These are phyloP conservation scores for Podaxis carcinomalis DNA, from an alignment of 768 basidiomycete genomes.

Conservation along the genomic window DNA sequence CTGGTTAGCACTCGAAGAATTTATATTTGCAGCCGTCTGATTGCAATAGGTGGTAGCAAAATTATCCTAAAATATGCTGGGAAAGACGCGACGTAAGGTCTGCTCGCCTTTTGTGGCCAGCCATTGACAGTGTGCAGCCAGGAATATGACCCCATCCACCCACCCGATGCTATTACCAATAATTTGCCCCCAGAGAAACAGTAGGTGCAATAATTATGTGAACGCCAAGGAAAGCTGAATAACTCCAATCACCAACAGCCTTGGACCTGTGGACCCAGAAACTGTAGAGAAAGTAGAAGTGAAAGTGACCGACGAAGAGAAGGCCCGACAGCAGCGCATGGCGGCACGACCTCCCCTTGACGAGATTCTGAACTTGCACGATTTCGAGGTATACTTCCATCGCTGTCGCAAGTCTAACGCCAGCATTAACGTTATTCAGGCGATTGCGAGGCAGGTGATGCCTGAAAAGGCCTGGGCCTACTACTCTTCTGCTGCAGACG, in stretches of 20 bases:
- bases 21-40: neutral
- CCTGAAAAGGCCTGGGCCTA: constrained; percentile 92
- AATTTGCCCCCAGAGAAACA: constrained; percentile 85
- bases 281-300: constrained; percentile 63
- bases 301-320: constrained; percentile 66
- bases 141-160: constrained; percentile 89
- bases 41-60: constrained; percentile 62
- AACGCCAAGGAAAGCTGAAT: neutral
- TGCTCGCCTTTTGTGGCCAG: neutral
- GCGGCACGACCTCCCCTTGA: constrained; percentile 64
- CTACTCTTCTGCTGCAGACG: constrained; percentile 95
- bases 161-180: constrained; percentile 72
- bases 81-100: constrained; percentile 77
- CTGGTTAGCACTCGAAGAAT: constrained; percentile 33
- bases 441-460: constrained; percentile 80
- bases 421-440: constrained; percentile 33
- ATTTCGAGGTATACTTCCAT: constrained; percentile 70
- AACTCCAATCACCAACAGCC: constrained; percentile 25
- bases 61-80: constrained; percentile 89
- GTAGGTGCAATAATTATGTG: constrained; percentile 31
- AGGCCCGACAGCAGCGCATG: constrained; percentile 58
- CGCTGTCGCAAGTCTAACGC: neutral
- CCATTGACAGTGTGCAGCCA: constrained; percentile 33
- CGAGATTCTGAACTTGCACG: constrained; percentile 86
- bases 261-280: constrained; percentile 68